phyloP scores from a whole-genome alignment of 306 rosid species.

The Malus sylvestris region DNA sequence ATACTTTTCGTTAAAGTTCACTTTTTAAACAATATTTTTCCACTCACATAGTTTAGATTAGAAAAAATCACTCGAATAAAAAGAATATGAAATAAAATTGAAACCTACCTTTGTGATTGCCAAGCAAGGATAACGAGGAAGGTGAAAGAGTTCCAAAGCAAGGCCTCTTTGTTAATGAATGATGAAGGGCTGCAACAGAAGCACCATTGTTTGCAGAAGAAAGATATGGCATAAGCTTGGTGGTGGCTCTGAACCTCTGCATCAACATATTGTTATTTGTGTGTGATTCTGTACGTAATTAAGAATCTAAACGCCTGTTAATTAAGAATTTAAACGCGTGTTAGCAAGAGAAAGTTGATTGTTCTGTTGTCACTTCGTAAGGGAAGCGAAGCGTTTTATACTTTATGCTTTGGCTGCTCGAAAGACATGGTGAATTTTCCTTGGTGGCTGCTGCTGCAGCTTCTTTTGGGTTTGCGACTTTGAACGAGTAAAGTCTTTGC shows the following conservation, averaged over 20 bases:
- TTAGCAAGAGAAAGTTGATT: background rate
- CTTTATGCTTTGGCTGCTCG: background rate
- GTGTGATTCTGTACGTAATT: background rate
- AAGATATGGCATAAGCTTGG: slow-evolving; percentile 17
- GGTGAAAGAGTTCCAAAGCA: background rate
- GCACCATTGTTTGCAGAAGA: slow-evolving; percentile 17
- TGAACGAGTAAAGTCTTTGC: background rate
- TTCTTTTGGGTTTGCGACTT: background rate
- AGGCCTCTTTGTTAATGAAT: slow-evolving; percentile 2
- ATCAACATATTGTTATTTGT: background rate
- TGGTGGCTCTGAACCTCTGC: slow-evolving; percentile 29
- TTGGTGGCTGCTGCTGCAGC: background rate
- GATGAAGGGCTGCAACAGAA: slow-evolving; percentile 4
- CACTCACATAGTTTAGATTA: too few species aligned
- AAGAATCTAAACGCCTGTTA: background rate
- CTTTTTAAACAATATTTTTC: too few species aligned
- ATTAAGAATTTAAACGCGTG: background rate
- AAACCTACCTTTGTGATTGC: slow-evolving; percentile 17
- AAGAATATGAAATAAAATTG: background rate
- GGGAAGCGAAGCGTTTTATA: background rate
- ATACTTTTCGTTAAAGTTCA: too few species aligned
- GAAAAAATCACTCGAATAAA: too few species aligned
- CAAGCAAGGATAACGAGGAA: background rate
- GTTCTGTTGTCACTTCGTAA: too few species aligned
- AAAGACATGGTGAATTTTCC: background rate